Base-by-base conservation (phyloP, 2,329 filamentous ascomycete species). In the Epichloe typhina region DNA sequence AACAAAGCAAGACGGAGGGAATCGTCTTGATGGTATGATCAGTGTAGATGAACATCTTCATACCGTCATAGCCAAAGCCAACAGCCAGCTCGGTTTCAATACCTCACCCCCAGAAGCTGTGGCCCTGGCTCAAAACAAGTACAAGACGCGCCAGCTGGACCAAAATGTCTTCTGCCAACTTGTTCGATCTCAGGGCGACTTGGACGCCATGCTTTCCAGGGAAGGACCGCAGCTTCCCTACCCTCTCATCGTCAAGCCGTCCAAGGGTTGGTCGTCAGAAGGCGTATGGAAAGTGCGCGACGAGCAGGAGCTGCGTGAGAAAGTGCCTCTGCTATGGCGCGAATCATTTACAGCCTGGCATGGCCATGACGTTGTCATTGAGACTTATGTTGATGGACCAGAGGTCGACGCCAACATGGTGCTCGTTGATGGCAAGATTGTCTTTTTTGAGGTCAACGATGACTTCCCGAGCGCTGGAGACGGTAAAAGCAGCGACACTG, bases 351-450 rank as follows among this genome's bases (percentile, higher is more conserved):
- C 33, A 12, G 45, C 31, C 23, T 47, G 33, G 45, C 45, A 38
- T 39, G 45, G 42, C 26, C 42, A 35, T 26, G 42, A 45, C 12
- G 45, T 37, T 19, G 19, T 40, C 1, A 31, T 47, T n/a, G 45
- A 47, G 37, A 47, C 31, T 5, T 47, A 47, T 31, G 21, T 47
- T 15, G 35, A 47, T 21, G 45, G 45, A 23, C 45, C 45, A 3
- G 45, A 47, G 45, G 45, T 47, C 19, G 45, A 47, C 37, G 45
- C 45, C 9, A 47, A 47, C 45, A 38, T 47, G 35, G 45, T 38
- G 17, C 45, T 47, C 12, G 35, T 47, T 8, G 33, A 47, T 39
- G 45, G 45, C 31, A 7, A 47, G 13, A 8, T 40, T 11, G 33
- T 23, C 17, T 47, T 47, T 19, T 47, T 47, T 21, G 45, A 47